Percentiles rank a stretch among this genome's conserved stretches.
phyloP scores from a whole-genome alignment of 371 early-diverging fungal genomes.

The Lichtheimia corymbifera region DNA sequence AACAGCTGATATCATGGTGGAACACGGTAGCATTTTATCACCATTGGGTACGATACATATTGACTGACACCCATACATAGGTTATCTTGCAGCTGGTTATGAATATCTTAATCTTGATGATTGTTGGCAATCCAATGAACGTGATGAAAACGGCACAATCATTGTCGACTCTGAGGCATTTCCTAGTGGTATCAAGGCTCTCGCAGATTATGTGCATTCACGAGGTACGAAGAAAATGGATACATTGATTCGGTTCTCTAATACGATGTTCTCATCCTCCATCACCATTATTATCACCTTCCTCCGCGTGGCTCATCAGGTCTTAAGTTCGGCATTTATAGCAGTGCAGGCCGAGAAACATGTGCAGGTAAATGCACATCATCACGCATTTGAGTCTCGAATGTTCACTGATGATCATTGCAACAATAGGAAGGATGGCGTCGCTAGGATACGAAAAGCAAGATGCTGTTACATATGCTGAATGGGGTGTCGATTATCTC shows the following conservation, averaged over 20 bases:
- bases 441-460: constrained; percentile 16
- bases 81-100: constrained; percentile 29
- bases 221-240: constrained; percentile 23
- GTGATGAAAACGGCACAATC: constrained; percentile 36
- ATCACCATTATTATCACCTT: not conserved
- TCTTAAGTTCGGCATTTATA: constrained; percentile 32
- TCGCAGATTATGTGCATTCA: constrained; percentile 35
- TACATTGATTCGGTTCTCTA: no score
- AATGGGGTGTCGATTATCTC: constrained; percentile 24
- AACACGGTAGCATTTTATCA: not conserved
- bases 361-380: constrained; percentile 18
- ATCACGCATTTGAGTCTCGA: not conserved
- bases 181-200: constrained; percentile 37
- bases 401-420: not conserved
- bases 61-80: constrained; percentile 1
- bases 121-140: constrained; percentile 40
- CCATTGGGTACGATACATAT: not conserved
- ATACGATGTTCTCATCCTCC: no score
- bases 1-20: constrained; percentile 33
- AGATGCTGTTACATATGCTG: constrained; percentile 24
- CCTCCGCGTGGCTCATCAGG: constrained; percentile 12
- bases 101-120: constrained; percentile 44
- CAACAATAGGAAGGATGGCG: constrained; percentile 16
- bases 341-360: constrained; percentile 20
- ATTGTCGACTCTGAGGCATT: constrained; percentile 32